Conservation (phyloP, 805 yeast species). For the Teunomyces barrocoloradensis region DNA sequence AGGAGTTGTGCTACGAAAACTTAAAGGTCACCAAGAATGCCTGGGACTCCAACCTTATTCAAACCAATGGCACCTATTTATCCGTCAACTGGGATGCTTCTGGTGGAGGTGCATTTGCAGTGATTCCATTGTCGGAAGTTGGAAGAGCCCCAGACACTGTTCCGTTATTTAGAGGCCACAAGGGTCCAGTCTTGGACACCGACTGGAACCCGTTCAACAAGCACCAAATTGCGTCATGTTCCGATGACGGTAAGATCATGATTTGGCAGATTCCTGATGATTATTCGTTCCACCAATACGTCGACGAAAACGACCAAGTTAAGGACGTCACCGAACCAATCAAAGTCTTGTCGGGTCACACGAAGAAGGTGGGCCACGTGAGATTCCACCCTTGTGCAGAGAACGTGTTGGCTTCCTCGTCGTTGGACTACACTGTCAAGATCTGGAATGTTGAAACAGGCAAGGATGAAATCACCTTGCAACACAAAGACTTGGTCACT, state of each 20-base stretch:
- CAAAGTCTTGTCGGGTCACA: slow-evolving; percentile 76
- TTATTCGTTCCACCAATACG: slow-evolving; percentile 65
- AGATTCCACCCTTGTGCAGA: slow-evolving; percentile 85
- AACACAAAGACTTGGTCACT: slow-evolving; percentile 90
- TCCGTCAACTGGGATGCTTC: slow-evolving; percentile 91
- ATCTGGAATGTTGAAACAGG: slow-evolving; percentile 86
- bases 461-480: slow-evolving; percentile 64
- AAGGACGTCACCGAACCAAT: slow-evolving; percentile 66
- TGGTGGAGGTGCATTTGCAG: slow-evolving; percentile 98
- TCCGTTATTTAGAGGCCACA: slow-evolving; percentile 93
- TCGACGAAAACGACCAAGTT: slow-evolving; percentile 52
- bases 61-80: slow-evolving; percentile 81
- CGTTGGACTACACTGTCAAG: slow-evolving; percentile 87
- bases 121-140: slow-evolving; percentile 78
- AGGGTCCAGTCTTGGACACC: slow-evolving; percentile 92
- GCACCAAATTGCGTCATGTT: slow-evolving; percentile 38
- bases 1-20: slow-evolving; percentile 72
- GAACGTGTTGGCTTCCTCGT: slow-evolving; percentile 83
- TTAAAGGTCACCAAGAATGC: slow-evolving; percentile 84
- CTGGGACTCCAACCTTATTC: slow-evolving; percentile 90
- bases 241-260: slow-evolving; percentile 53
- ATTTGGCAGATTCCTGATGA: slow-evolving; percentile 86
- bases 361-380: slow-evolving; percentile 91
- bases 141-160: slow-evolving; percentile 94
- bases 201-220: slow-evolving; percentile 92